These are phyloP conservation scores for Blastobotrys raffinosifermentans DNA, from an alignment of 1,139 yeast genomes.

Conservation along the genomic window DNA sequence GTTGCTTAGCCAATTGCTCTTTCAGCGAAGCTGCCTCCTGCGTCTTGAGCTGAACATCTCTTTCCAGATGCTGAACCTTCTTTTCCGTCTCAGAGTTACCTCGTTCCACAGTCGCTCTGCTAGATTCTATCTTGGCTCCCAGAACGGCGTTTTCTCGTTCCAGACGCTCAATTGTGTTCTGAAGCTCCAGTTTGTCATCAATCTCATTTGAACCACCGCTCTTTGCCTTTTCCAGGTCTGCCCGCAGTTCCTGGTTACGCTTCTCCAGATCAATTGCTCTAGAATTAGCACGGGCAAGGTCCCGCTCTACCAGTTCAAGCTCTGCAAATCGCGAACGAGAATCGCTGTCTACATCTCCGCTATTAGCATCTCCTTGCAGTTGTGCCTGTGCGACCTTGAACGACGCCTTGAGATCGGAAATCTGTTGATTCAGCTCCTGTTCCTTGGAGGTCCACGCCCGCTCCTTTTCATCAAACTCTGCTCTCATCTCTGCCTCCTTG, in stretches of 20 bases:
- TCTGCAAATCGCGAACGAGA: slow-evolving; percentile 39
- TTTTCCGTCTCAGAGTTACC: slow-evolving; percentile 29
- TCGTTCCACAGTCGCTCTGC: slow-evolving; percentile 19
- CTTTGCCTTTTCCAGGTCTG: slow-evolving; percentile 52
- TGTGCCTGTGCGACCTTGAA: slow-evolving; percentile 29
- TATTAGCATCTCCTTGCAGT: slow-evolving; percentile 23
- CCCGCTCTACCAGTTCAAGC: slow-evolving; percentile 63
- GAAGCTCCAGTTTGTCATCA: slow-evolving; percentile 41
- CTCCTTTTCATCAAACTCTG: slow-evolving; percentile 39
- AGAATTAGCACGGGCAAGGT: slow-evolving; percentile 65
- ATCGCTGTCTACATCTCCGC: slow-evolving; percentile 17
- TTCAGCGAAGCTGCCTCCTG: slow-evolving; percentile 49
- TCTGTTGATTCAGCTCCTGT: slow-evolving; percentile 40
- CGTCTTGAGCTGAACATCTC: slow-evolving; percentile 46
- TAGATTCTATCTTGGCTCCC: slow-evolving; percentile 53
- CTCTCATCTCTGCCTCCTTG: slow-evolving; percentile 35
- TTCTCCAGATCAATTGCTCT: slow-evolving; percentile 67
- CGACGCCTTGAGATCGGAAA: slow-evolving; percentile 30
- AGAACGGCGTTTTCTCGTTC: slow-evolving; percentile 50
- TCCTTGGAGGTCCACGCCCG: slow-evolving; percentile 39
- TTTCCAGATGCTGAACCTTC: slow-evolving; percentile 35
- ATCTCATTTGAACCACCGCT: slow-evolving; percentile 39
- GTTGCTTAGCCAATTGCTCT: slow-evolving; percentile 59
- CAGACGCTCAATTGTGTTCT: slow-evolving; percentile 29
- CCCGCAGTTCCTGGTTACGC: slow-evolving; percentile 68